Evolutionary conservation across 2,329 filamentous ascomycete species (phyloP), one percentile per base, ranked within the genome.

Genomic region (Tolypocladium sp.): DNA sequence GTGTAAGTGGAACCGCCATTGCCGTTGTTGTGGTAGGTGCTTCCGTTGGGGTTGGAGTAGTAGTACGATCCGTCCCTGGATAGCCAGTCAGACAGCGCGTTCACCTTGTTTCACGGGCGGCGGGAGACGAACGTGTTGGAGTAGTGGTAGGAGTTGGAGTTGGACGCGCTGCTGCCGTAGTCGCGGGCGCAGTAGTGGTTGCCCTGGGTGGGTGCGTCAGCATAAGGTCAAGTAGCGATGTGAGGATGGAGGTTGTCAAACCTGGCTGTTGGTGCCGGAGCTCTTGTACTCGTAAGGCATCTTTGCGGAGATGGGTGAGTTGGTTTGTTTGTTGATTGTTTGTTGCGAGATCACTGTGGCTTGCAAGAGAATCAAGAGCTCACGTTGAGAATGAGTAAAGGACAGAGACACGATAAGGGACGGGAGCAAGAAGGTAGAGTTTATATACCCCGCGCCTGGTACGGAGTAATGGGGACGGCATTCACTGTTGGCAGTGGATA

Each of bases 1-100:
- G 82, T 90, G 73, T 90, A 90, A 22, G 73, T 84, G 30, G 83
- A 81, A 55, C 72, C 67, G 7, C 86, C 86, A 13, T 70, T 69
- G 52, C 85, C 85, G 64, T 78, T 71, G 72, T 88, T 87, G 78
- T 89, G 75, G 75, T 90, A 90, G 44, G 82, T 87, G 67, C 82
- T 88, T 17, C 85, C 85, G 63, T 88, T 81, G 53, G 85, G 73
- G 74, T 90, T 90, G 69, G 80, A 82, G 74, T 90, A 90, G 76
- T 90, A 89, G 78, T 90, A 90, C 1, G 85, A 88, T 42, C 86
- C 85, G 65, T 89, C 68, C 27, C 80, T 83, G 57, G 7, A 38
- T 37, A 40, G 27, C 33, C 35, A 27, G 10, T 17, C 17, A n/a
- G 30, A 33, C 30, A 33, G 9, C 8, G 44, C 57, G 9, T 33